These are phyloP conservation scores for Amanita brunnescens DNA, from an alignment of 768 basidiomycete species.

Conservation along the genomic window DNA sequence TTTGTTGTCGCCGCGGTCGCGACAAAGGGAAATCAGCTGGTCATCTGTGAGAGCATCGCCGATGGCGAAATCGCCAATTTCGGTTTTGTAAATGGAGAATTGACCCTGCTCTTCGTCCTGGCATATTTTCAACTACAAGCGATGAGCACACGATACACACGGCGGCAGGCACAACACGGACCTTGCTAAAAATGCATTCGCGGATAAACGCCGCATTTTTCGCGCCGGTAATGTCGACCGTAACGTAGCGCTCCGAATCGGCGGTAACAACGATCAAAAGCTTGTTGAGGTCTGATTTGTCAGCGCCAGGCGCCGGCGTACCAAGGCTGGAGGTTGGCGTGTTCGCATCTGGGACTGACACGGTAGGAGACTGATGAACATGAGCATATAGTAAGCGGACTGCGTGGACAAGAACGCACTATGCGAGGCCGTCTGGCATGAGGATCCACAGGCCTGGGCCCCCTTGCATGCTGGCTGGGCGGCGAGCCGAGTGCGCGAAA, in stretches of 20 bases:
- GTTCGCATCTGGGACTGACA: slow-evolving; percentile 26
- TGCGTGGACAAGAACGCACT: slow-evolving; percentile 18
- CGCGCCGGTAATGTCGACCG: slow-evolving; percentile 64
- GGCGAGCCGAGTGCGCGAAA: slow-evolving; percentile 25
- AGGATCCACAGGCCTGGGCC: slow-evolving; percentile 3
- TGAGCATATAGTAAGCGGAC: slow-evolving; percentile 17
- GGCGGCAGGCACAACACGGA: slow-evolving; percentile 21
- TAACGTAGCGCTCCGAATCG: slow-evolving; percentile 67
- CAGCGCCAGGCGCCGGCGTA: slow-evolving; percentile 16
- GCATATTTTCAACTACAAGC: slow-evolving; percentile 58
- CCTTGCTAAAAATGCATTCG: slow-evolving; percentile 76
- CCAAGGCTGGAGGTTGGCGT: slow-evolving; percentile 18
- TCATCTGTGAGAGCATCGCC: slow-evolving; percentile 69
- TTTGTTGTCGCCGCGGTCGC: slow-evolving; percentile 61
- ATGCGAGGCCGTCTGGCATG: slow-evolving; percentile 24
- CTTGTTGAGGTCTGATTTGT: slow-evolving; percentile 21
- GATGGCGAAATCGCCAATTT: slow-evolving; percentile 71
- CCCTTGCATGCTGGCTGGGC: slow-evolving; percentile 12
- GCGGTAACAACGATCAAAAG: slow-evolving; percentile 61
- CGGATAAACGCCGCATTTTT: slow-evolving; percentile 61
- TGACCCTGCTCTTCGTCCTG: slow-evolving; percentile 73
- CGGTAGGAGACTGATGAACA: slow-evolving; percentile 30
- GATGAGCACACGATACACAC: slow-evolving; percentile 8
- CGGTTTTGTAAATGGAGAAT: slow-evolving; percentile 80
- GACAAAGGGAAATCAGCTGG: slow-evolving; percentile 62